A percentile compares a stretch with the other conserved stretches of the same genome.
Evolutionary conservation across 352 stramenopile genomes (phyloP).

Genomic region (Phytophthora constricta): DNA sequence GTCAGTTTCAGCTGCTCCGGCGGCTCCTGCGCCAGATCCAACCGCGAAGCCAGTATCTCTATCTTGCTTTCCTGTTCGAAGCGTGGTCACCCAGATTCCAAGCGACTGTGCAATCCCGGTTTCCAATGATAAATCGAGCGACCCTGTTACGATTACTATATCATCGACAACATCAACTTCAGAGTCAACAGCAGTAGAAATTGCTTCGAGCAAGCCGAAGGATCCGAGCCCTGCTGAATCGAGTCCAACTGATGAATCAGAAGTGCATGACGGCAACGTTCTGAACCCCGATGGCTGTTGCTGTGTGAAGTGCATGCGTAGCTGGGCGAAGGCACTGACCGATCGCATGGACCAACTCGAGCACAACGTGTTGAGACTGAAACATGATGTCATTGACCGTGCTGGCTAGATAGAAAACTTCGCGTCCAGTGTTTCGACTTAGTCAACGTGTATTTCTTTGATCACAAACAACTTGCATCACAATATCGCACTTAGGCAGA

Average conservation of each 20-base stretch:
- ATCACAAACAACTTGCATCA: too few species aligned
- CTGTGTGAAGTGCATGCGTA: slow-evolving; percentile 40
- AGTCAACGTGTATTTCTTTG: too few species aligned
- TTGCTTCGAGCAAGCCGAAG: slow-evolving; percentile 1
- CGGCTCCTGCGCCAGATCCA: not conserved
- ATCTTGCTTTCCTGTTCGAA: not conserved
- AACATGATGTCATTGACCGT: slow-evolving; percentile 15
- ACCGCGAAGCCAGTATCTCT: not conserved
- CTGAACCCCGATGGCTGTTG: slow-evolving; percentile 35
- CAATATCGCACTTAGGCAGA: slow-evolving; percentile 27
- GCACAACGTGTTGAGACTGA: slow-evolving; percentile 27
- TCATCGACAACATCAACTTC: too few species aligned
- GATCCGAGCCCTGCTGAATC: not conserved
- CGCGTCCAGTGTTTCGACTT: too few species aligned
- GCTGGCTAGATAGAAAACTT: not conserved
- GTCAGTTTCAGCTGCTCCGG: not conserved
- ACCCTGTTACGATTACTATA: too few species aligned
- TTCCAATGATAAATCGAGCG: too few species aligned
- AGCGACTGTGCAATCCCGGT: too few species aligned
- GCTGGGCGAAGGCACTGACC: slow-evolving; percentile 32
- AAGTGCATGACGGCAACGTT: slow-evolving; percentile 33
- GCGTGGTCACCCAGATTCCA: too few species aligned
- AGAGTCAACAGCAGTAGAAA: too few species aligned
- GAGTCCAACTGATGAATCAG: not conserved
- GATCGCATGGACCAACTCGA: slow-evolving; percentile 41